These are phyloP conservation scores for Carex arenaria DNA, from an alignment of 202 grass and related monocot species.

Conservation along the genomic window DNA sequence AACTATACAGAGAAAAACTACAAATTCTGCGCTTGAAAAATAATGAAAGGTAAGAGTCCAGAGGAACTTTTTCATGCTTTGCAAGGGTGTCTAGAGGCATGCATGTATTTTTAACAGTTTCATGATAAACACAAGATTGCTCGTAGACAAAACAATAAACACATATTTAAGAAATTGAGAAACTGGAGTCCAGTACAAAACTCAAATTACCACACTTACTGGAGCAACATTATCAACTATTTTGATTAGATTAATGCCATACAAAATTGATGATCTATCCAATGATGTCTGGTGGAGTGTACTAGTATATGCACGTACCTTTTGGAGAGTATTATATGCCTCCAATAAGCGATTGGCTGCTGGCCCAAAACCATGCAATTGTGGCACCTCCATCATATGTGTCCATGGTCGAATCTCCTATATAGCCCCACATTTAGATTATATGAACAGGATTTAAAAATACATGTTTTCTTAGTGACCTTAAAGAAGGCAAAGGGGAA, in stretches of 20 bases:
- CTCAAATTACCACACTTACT: background rate
- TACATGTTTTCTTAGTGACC: background rate
- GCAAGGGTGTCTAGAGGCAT: background rate
- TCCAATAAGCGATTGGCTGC: constrained; percentile 93
- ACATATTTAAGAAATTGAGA: background rate
- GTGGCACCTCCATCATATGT: constrained; percentile 99
- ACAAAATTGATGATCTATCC: background rate
- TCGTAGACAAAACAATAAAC: background rate
- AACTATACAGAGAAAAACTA: background rate
- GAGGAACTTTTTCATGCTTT: background rate
- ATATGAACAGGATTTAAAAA: background rate
- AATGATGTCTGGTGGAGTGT: background rate
- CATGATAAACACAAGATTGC: background rate
- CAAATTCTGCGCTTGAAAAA: background rate
- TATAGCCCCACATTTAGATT: background rate
- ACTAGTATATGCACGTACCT: constrained; percentile 38
- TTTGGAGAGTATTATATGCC: constrained; percentile 90
- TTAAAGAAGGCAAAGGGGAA: background rate
- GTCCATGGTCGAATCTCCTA: constrained; percentile 99
- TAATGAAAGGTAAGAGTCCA: background rate
- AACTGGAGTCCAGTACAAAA: background rate
- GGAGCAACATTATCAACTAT: background rate
- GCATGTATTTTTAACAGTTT: background rate
- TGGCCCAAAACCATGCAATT: constrained; percentile 95
- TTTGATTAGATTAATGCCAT: background rate